Percentiles rank a stretch among this genome's conserved stretches.
Conservation (phyloP, 805 yeast genomes). For the Candida odintsovae region DNA sequence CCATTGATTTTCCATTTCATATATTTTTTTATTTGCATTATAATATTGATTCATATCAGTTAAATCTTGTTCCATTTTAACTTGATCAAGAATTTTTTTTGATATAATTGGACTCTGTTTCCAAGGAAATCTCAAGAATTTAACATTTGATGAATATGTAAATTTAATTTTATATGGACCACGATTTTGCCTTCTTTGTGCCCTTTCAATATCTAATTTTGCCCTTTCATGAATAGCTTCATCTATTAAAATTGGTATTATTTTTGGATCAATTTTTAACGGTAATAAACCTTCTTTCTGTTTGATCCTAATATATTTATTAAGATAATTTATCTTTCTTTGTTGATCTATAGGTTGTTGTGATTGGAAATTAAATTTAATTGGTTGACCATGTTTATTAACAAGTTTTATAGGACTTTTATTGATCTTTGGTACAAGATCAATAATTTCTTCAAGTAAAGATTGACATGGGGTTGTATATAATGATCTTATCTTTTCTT, state of each 20-base stretch:
- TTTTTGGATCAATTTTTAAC: constrained; percentile 11
- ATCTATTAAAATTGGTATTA: constrained; percentile 12
- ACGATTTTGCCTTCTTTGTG: background rate
- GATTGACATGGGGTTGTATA: background rate
- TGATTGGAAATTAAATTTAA: constrained; percentile 16
- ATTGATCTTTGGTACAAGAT: background rate
- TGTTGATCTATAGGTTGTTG: constrained; percentile 14
- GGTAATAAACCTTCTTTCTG: constrained; percentile 15
- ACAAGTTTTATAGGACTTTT: no score
- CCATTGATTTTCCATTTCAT: constrained; percentile 14
- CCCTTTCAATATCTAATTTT: constrained; percentile 5
- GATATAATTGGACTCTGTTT: constrained; percentile 11
- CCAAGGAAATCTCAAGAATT: constrained; percentile 19
- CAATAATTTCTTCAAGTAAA: background rate
- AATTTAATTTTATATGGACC: constrained; percentile 19
- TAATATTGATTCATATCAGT: constrained; percentile 8
- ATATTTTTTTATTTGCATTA: constrained; percentile 9
- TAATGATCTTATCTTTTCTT: constrained; percentile 8
- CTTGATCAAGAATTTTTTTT: constrained; percentile 10
- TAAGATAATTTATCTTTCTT: constrained; percentile 10
- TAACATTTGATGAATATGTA: constrained; percentile 5
- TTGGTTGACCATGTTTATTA: constrained; percentile 7
- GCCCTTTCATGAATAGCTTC: constrained; percentile 19
- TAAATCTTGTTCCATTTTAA: constrained; percentile 9
- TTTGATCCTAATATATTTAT: constrained; percentile 8